phyloP scores from a whole-genome alignment of 495 filamentous ascomycete species.

The Penicillium coffeae region DNA sequence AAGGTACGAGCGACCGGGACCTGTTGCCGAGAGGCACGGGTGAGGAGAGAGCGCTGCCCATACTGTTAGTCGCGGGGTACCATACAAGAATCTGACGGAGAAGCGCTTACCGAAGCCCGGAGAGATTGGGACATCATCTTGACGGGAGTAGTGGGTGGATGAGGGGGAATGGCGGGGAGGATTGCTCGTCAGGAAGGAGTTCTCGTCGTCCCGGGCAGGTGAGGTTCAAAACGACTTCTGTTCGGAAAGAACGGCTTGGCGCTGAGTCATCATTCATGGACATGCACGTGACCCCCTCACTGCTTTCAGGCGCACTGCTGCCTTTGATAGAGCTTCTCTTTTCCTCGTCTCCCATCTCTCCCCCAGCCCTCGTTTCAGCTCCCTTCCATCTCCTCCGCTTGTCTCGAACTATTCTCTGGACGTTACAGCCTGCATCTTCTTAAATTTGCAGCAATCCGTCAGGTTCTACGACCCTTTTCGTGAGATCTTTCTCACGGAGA shows the following conservation, averaged over 20 bases:
- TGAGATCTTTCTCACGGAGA: slow-evolving; percentile 43
- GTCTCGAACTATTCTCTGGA: slow-evolving; percentile 28
- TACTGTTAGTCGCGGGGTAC: neutral
- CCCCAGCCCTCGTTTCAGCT: slow-evolving; percentile 16
- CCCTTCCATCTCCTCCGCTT: slow-evolving; percentile 22
- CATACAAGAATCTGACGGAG: neutral
- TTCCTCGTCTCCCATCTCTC: slow-evolving; percentile 11
- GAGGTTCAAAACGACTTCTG: slow-evolving; percentile 35
- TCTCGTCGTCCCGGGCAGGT: slow-evolving; percentile 32
- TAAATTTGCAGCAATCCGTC: slow-evolving; percentile 28
- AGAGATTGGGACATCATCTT: slow-evolving; percentile 67
- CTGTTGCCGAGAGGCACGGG: slow-evolving; percentile 72
- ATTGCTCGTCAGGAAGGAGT: slow-evolving; percentile 30
- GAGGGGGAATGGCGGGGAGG: slow-evolving; percentile 19
- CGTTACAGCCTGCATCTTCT: slow-evolving; percentile 24
- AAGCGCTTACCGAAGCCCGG: slow-evolving; percentile 58
- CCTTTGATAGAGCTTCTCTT: slow-evolving; percentile 3
- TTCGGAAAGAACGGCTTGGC: slow-evolving; percentile 29
- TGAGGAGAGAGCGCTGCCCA: slow-evolving; percentile 72
- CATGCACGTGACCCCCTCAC: slow-evolving; percentile 15
- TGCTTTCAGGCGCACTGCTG: slow-evolving; percentile 3
- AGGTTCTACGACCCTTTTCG: slow-evolving; percentile 41
- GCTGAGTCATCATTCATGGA: slow-evolving; percentile 23
- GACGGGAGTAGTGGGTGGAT: slow-evolving; percentile 28
- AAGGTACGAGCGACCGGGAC: slow-evolving; percentile 70